Percentiles rank a stretch among this genome's conserved stretches.
These are phyloP conservation scores for Murraya paniculata DNA, from an alignment of 345 rosid genomes.

Conservation along the genomic window DNA sequence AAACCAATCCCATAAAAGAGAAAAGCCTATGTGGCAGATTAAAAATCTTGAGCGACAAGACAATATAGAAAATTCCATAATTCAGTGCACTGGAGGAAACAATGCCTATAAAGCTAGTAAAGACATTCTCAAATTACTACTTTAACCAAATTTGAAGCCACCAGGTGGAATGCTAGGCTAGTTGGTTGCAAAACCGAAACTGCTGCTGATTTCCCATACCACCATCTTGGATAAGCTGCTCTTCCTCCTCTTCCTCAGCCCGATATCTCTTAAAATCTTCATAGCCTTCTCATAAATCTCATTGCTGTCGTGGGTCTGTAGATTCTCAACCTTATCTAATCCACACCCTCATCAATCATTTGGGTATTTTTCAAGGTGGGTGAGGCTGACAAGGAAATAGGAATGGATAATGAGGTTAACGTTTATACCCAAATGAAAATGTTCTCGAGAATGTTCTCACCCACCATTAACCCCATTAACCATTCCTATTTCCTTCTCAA, in stretches of 20 bases:
- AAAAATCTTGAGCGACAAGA: conserved; percentile 37
- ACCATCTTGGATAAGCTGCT: conserved; percentile 37
- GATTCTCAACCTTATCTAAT: conserved; percentile 66
- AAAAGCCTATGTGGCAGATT: conserved; percentile 37
- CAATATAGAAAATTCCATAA: conserved; percentile 3
- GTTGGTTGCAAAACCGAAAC: conserved; percentile 50
- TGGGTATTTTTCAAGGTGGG: conserved; percentile 51
- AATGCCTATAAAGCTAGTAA: conserved; percentile 10
- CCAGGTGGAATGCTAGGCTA: conserved; percentile 51
- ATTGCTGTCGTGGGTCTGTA: conserved; percentile 74
- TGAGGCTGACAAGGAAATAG: too few relatives aligned
- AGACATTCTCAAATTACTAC: background rate
- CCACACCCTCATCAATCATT: conserved; percentile 71
- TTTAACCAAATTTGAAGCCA: conserved; percentile 71
- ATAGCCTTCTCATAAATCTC: conserved; percentile 27
- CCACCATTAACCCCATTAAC: too few relatives aligned
- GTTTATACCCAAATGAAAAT: too few relatives aligned
- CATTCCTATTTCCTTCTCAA: conserved; percentile 62
- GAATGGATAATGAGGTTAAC: too few relatives aligned
- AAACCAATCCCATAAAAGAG: conserved; percentile 15
- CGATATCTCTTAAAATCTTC: conserved; percentile 67
- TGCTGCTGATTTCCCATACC: conserved; percentile 38
- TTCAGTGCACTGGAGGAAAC: conserved; percentile 1
- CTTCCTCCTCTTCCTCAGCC: conserved; percentile 75
- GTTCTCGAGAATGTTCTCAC: too few relatives aligned